phyloP scores from a whole-genome alignment of 2,329 filamentous ascomycete genomes.

The Claviceps monticola region DNA sequence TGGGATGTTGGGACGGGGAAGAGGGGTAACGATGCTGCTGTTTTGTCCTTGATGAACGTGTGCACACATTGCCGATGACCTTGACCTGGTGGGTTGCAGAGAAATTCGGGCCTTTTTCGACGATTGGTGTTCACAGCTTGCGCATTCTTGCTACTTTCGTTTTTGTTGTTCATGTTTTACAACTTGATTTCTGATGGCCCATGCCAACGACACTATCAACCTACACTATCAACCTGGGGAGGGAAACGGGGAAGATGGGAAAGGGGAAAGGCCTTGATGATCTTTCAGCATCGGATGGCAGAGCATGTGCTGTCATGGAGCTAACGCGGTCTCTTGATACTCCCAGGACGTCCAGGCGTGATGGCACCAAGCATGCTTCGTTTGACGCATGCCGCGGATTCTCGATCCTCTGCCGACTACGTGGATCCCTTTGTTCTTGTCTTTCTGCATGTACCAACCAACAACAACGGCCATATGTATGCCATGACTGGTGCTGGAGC shows the following conservation, averaged over 20 bases:
- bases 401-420: not conserved
- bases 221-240: not conserved
- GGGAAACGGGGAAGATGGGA: not conserved
- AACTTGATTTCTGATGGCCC: not conserved
- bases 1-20: too few relatives aligned
- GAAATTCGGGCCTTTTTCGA: not conserved
- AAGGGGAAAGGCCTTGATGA: not conserved
- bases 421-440: not conserved
- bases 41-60: slow-evolving; percentile 3
- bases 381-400: not conserved
- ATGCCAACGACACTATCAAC: not conserved
- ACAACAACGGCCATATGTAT: not conserved
- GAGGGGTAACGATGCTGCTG: not conserved
- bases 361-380: not conserved
- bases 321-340: not conserved
- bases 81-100: not conserved
- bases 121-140: not conserved
- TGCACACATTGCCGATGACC: not conserved
- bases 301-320: not conserved
- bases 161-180: not conserved
- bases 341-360: not conserved
- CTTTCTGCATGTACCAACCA: not conserved
- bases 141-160: not conserved
- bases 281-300: not conserved
- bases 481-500: not conserved